Base-by-base conservation (phyloP, 2,329 filamentous ascomycete species). In the Pestalotiopsis sp. region DNA sequence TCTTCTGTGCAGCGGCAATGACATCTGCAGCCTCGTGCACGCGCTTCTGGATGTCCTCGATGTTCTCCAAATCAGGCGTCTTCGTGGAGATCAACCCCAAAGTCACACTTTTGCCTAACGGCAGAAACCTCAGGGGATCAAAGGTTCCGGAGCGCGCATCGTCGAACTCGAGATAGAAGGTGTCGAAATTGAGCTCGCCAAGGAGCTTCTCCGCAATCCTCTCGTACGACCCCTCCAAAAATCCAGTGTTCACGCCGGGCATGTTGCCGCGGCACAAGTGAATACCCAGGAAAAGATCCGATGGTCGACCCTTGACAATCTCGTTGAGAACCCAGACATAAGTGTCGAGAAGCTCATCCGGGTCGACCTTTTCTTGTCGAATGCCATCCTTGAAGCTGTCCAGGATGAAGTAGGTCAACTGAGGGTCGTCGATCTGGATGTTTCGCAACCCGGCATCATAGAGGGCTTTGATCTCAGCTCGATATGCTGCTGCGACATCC, bases 281-380 rank as follows among this genome's bases (percentile, higher is more conserved):
- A 39, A 91, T 85, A 14, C 89, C 89, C 14, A 89, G 78, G 71
- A 89, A 87, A 80, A 91, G 82, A 71, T 89, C 88, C 2, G 78
- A 75, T 0, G 87, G 87, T 12, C 85, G 82, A 72, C 82, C 83
- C 49, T 80, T 78, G 71, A 90, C 82, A 73, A 86, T 85, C 74
- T 86, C 84, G 74, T 90, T 90, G 80, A 91, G 90, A 72, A 89
- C 85, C 72, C 85, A 83, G 73, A 90, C 85, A 76, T 91, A 91
- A 38, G 87, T 84, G 73, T 88, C 86, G 59, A 91, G 83, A 71
- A 88, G 70, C 68, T 63, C 85, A 69, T 87, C 84, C 1, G 73
- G 65, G 61, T 91, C 86, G 3, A 86, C 83, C 4, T 85, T 82
- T 39, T 84, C 80, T 71, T 90, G 87, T 80, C 84, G 79, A 82